Evolutionary conservation across 306 rosid genomes (phyloP), one percentile per base, ranked within the genome.

Genomic region (Crataegus laevigata): DNA sequence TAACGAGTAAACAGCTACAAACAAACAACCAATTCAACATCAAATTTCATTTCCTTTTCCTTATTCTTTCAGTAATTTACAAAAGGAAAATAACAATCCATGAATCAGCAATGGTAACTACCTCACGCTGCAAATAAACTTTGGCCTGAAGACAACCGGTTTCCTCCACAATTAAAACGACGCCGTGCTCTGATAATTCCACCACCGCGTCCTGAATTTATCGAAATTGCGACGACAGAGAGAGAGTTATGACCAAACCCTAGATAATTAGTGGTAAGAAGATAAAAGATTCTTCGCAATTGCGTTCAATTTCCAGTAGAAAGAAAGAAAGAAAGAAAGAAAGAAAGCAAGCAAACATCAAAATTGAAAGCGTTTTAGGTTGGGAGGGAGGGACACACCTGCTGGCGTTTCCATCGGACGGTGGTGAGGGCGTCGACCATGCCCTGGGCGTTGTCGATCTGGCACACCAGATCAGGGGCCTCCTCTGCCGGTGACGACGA

Each of bases 111-210:
- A 8, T 10, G 3, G 43, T 2, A 38, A 38, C 43, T 72, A 89
- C 98, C 96, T 91, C 97, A 77, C 94, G 89, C 90, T 94, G 93
- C 19, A 94, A 96, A 86, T 94, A 94, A 75, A 91, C 91, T 85
- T 91, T 94, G 80, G 97, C 97, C 81, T 94, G 96, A 69, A 94
- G 93, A 77, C 98, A 94, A 67, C 91, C 86, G 66, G 84, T 86
- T 68, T 94, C 98, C 78, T 94, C 93, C 4, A 94, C 97, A 40
- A 88, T 91, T 79, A 94, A 84, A 34, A 91, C 96, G 73, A 91
- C 75, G 75, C 97, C 98, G 77, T 94, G 97, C 75, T 94, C 96
- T 1, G 97, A 91, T 59, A 94, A 68, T 77, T 91, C 98, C 60
- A 94, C 58, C 4, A 90, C 87, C 3, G 98, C 97, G 72, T 94